A percentile compares a stretch with the other conserved stretches of the same genome.
These are phyloP conservation scores for Talaromyces funiculosus DNA, from an alignment of 2,329 filamentous ascomycete genomes.

Conservation along the genomic window DNA sequence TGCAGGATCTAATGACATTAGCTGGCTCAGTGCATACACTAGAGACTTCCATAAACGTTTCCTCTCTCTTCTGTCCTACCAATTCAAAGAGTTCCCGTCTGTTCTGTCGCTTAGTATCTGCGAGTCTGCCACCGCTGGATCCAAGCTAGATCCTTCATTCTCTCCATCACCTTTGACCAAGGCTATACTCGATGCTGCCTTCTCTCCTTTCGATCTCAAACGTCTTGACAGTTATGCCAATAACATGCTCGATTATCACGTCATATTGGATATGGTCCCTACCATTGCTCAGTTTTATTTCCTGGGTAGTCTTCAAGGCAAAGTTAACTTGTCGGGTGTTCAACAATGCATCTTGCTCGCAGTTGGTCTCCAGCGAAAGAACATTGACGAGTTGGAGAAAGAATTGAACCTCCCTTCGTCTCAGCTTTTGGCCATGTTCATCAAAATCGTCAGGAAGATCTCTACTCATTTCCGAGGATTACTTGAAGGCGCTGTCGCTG, in stretches of 20 bases:
- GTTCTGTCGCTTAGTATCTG: constrained; percentile 79
- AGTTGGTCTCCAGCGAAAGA: constrained; percentile 84
- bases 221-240: constrained; percentile 91
- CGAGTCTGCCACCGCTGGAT: constrained; percentile 71
- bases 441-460: constrained; percentile 89
- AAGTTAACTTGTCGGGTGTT: constrained; percentile 69
- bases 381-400: constrained; percentile 70
- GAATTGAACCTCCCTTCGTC: constrained; percentile 69
- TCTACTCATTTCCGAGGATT: constrained; percentile 70
- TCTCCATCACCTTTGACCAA: constrained; percentile 59
- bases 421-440: constrained; percentile 92
- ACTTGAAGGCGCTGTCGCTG: constrained; percentile 66
- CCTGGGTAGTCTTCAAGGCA: constrained; percentile 62
- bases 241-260: constrained; percentile 96
- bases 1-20: constrained; percentile 56
- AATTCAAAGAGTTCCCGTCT: constrained; percentile 78
- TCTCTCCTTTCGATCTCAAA: constrained; percentile 93
- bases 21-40: constrained; percentile 86
- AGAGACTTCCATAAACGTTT: constrained; percentile 95
- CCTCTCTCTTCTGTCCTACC: constrained; percentile 79
- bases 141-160: constrained; percentile 58
- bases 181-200: constrained; percentile 64
- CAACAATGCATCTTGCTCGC: constrained; percentile 86
- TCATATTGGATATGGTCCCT: constrained; percentile 88
- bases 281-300: constrained; percentile 80